A percentile compares a stretch with the other conserved stretches of the same genome.
Evolutionary conservation across 2,329 filamentous ascomycete species (phyloP).

Genomic region (Neurospora sp.): DNA sequence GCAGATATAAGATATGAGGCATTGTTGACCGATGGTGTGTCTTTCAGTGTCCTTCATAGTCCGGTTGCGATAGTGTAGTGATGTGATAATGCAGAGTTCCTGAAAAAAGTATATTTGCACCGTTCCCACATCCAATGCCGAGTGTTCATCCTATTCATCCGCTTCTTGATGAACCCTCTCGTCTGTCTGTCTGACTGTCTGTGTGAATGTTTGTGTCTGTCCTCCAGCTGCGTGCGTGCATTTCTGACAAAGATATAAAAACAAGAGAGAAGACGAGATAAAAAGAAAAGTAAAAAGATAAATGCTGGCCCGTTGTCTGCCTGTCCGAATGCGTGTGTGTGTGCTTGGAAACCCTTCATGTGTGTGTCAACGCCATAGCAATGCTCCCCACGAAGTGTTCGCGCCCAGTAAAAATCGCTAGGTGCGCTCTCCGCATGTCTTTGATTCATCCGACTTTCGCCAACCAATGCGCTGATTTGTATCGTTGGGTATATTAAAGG

Average conservation of each 20-base stretch:
- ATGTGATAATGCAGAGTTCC: not conserved
- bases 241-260: not conserved
- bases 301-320: slow-evolving; percentile 7
- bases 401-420: not conserved
- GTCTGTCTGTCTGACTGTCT: not conserved
- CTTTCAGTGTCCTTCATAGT: not conserved
- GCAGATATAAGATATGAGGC: not conserved
- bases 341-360: not conserved
- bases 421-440: not conserved
- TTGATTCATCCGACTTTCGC: not conserved
- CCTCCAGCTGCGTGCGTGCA: not conserved
- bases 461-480: not conserved
- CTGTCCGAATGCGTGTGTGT: not conserved
- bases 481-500: not conserved
- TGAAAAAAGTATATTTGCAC: not conserved
- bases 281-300: not conserved
- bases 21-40: not conserved
- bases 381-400: not conserved
- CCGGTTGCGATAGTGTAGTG: not conserved
- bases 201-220: not conserved
- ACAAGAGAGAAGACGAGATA: not conserved
- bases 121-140: not conserved
- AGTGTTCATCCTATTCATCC: not conserved
- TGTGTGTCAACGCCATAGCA: not conserved
- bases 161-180: not conserved